Evolutionary conservation across 805 yeast genomes (phyloP), one percentile per base, ranked within the genome.

Genomic region (Ogataea paraovalis): DNA sequence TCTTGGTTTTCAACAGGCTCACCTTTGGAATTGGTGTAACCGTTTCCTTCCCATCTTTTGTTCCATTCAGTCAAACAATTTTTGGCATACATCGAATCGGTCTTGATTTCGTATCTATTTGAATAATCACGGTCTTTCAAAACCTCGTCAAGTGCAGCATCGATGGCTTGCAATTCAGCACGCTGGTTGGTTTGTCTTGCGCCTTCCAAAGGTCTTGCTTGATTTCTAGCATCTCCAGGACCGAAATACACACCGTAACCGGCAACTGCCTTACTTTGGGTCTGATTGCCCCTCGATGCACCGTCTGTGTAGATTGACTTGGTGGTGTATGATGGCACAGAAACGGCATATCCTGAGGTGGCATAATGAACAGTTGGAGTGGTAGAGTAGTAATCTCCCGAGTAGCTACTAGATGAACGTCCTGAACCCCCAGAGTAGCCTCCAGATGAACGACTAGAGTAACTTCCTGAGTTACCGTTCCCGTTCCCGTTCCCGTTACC

Each of bases 191-290:
- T 87, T 30, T 83, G 89, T 3, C 58, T 58, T 2, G 61, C 63
- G 2, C 70, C 73, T 2, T n/a, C 38, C 22, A 88, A 68, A 0
- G 83, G 78, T 4, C 71, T 79, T 0, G 83, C 70, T 9, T 72
- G 67, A 60, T 85, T 86, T 40, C 85, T 64, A 2, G 72, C 49
- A 56, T 82, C 85, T 32, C 64, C 58, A 0, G 55, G 67, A 0
- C 89, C 91, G 61, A 75, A 87, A 61, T 69, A 88, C 0, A 85
- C 86, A 21, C 96, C 97, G 57, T 77, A 81, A 0, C 97, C 97
- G 0, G 84, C 82, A 2, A 55, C 47, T 1, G 75, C 70, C 10
- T 21, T 28, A 8, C 55, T 53, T 0, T 43, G 41, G 19, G 58
- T 67, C 0, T 89, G 90, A 56, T 85, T 84, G 4, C 78, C 74